Base-by-base conservation (phyloP, 805 yeast species). In the Saturnispora gosingensis region DNA sequence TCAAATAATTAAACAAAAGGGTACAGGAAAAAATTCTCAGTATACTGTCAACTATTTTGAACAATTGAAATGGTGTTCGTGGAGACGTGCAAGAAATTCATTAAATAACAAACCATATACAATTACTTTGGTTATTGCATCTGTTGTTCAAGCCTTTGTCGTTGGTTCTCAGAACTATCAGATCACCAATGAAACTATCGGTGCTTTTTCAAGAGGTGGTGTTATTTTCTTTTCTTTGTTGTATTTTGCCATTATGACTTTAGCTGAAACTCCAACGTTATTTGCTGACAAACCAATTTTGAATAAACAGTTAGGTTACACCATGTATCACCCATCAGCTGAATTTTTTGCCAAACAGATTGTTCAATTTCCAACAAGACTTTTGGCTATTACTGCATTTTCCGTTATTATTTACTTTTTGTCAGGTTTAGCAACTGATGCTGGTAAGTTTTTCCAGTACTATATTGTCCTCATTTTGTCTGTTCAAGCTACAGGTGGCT, bases 291-390 rank as follows among this genome's bases (percentile, higher is more conserved):
- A 83, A 68, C 78, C 82, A 18, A 80, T 82, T 58, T 71, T 81
- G 53, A 80, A 76, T 56, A 82, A 81, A 62, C 88, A 82, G 58
- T 75, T 76, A 58, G 73, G 81, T 24, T 82, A 78, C 58, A 79
- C 85, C 13, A 69, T 82, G 68, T 81, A 78, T 62, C 78, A 82
- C 56, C 78, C 81, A n/a, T 75, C 86, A 22, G 84, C 85, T 30
- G 86, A 82, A 65, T 77, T 82, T 8, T 56, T 82, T 43, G 80
- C 82, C 15, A 72, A 73, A 52, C 74, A 77, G 56, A 60, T 82
- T 39, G 74, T 81, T 39, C 82, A 78, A 60, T 63, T 81, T 50
- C 87, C 87, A 4, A 69, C 75, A 30, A 79, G 80, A 61, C 64
- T 78, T 44, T 58, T 76, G 66, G 75, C 80, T 18, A 71, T 76